Base-by-base conservation (phyloP, 2,329 filamentous ascomycete genomes). In the Elsinoe arachidis region DNA sequence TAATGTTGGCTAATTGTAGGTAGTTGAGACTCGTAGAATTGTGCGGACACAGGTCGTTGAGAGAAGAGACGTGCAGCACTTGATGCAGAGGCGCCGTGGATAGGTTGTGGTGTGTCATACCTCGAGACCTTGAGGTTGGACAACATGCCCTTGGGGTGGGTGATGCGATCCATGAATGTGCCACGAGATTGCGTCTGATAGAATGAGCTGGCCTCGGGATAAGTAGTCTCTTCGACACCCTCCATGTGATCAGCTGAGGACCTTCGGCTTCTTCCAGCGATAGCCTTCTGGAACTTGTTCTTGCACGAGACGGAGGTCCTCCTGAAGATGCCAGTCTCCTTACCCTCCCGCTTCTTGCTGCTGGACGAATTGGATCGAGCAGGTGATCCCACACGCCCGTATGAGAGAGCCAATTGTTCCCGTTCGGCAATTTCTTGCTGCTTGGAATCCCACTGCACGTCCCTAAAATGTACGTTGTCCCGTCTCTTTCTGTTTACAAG, bases 101-200 rank as follows among this genome's bases (percentile, higher is more conserved):
- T 55, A n/a, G 60, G 60, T 34, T 58, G 55, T 19, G 60, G 60
- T 35, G 60, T 61, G 56, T 61, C 60, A 35, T 61, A 58, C 52
- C 60, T 39, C 3, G 58, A 57, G 43, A 41, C 34, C 56, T 61
- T 61, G 12, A 56, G 54, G 33, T 47, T 56, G 17, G 39, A 49
- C 17, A 56, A 30, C 41, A 58, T 55, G 39, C 59, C 55, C 30
- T 49, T 58, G 41, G 46, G 55, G 51, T 57, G 55, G 10, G 57
- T 35, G n/a, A 49, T 53, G 33, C 49, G 53, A 17, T 56, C 41
- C 34, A 58, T 52, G 46, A 58, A 53, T 11, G 26, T 35, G 17
- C 34, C 37, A 51, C 30, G 46, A 35, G 15, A 47, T 41, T 23
- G 56, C 15, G 52, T 43, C 37, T 56, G 58, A 46, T 19, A 57